phyloP scores from a whole-genome alignment of 805 yeast species.

The Zygoascus bituminiphila region DNA sequence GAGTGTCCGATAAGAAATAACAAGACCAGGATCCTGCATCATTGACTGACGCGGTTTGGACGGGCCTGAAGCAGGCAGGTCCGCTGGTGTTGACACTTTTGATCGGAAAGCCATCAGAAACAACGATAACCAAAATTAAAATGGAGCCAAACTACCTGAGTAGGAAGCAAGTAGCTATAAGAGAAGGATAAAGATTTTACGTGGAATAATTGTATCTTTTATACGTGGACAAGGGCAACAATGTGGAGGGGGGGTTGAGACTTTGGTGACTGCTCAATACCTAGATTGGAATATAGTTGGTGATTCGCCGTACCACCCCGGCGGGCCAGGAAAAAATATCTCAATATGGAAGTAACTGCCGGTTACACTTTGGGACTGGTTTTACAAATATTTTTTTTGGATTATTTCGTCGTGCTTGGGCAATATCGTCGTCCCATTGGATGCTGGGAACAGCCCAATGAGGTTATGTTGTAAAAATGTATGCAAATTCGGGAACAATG shows the following conservation, averaged over 20 bases:
- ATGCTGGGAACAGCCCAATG: not conserved
- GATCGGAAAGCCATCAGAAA: not conserved
- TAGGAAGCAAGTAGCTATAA: not conserved
- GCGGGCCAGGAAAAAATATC: too few species aligned
- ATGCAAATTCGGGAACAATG: not conserved
- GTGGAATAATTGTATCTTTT: not conserved
- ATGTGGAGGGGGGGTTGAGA: too few species aligned
- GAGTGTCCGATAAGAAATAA: constrained; percentile 6
- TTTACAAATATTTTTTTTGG: not conserved
- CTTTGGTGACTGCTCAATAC: not conserved
- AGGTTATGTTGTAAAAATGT: not conserved
- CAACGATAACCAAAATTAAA: not conserved
- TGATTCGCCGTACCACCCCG: too few species aligned
- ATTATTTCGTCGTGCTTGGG: not conserved
- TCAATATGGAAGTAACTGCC: too few species aligned
- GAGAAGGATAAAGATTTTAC: not conserved
- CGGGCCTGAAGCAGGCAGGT: not conserved
- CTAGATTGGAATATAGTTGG: not conserved
- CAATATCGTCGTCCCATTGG: not conserved
- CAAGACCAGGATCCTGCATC: not conserved
- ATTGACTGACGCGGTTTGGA: not conserved
- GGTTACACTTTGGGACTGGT: not conserved
- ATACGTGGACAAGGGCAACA: not conserved
- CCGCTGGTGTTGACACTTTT: not conserved
- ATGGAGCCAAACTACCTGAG: not conserved